phyloP scores from a whole-genome alignment of 345 rosid genomes.

The Gossypium stocksii region DNA sequence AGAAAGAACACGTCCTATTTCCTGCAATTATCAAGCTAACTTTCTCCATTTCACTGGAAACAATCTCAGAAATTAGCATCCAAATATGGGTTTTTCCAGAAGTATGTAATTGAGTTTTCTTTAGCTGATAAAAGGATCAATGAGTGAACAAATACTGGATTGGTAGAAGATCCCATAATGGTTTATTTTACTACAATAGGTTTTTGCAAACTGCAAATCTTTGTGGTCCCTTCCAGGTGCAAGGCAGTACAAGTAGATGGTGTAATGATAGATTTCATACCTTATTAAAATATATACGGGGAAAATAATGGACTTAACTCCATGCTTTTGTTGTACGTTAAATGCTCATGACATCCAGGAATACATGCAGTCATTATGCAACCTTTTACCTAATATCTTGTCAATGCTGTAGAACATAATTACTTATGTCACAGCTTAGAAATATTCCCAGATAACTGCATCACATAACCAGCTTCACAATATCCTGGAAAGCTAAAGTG shows the following conservation, averaged over 20 bases:
- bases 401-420: not conserved
- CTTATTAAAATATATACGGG: not conserved
- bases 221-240: not conserved
- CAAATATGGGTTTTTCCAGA: slow-evolving; percentile 3
- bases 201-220: not conserved
- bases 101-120: not conserved
- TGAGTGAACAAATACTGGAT: not conserved
- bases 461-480: not conserved
- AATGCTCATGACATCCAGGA: not conserved
- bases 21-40: not conserved
- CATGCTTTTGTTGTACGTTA: not conserved
- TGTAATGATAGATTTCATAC: not conserved
- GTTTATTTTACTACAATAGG: not conserved
- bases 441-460: not conserved
- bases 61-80: not conserved
- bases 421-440: not conserved
- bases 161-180: slow-evolving; percentile 2
- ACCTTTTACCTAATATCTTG: not conserved
- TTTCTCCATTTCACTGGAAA: not conserved
- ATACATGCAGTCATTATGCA: not conserved
- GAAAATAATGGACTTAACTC: not conserved
- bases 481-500: not conserved
- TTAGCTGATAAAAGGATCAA: not conserved
- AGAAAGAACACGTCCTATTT: not conserved
- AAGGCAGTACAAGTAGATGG: not conserved